Evolutionary conservation across 148 eudicot species (phyloP), one percentile per base, ranked within the genome.

Genomic region (Heliamphora exappendiculata): DNA sequence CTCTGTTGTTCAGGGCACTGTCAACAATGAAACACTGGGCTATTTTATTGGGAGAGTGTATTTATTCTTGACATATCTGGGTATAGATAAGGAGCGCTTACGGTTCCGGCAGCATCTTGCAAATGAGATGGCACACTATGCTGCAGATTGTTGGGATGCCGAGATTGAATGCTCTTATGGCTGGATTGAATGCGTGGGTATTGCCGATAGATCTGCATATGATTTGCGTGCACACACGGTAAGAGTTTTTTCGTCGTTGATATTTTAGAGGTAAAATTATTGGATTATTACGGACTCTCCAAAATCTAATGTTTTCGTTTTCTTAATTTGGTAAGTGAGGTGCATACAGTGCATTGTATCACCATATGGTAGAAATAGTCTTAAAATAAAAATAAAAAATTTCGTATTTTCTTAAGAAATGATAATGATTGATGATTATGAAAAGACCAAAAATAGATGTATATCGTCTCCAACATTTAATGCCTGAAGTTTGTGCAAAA

Each of bases 111-210:
- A 94, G 65, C 98, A 94, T 89, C 91, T 94, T 72, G 95, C 98
- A 74, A 94, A 94, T 87, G 98, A 94, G 85, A 94, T 94, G 98
- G 98, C 98, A 78, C 98, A 94, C 75, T 94, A 94, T 87, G 98
- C 98, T 80, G 92, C 98, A 31, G 98, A 94, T 78, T 94, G 98
- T 79, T 94, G 98, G 98, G 98, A 94, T 87, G 98, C 98, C 70
- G 98, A 94, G 80, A 94, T 94, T 76, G 98, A 94, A 78, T 86
- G 91, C 81, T 88, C 97, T 67, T 87, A 88, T 86, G 98, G 98
- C 45, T 94, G 98, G 98, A 92, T 94, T 67, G 98, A 94, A 73
- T 94, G 98, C 85, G 98, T 94, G 86, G 98, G 98, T 67, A 94
- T 94, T 76, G 98, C 98, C 57, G 98, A 94, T 85, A 86, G 98